phyloP scores from a whole-genome alignment of 257 asterid genomes.

The Rhazya stricta region DNA sequence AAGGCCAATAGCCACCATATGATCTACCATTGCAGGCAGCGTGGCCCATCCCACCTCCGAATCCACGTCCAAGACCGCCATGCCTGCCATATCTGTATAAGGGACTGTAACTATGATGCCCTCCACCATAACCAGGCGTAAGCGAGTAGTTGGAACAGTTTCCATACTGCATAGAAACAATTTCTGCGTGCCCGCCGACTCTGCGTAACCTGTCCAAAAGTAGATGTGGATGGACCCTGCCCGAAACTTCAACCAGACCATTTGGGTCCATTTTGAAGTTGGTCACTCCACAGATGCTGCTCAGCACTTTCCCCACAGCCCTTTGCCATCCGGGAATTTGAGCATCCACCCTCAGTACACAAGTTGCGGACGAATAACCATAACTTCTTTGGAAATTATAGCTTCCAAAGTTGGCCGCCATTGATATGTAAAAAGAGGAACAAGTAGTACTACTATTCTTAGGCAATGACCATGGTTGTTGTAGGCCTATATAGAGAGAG shows the following conservation, averaged over 20 bases:
- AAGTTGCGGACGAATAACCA: slow-evolving; percentile 5
- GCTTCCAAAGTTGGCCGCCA: not conserved
- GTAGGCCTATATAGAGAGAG: not conserved
- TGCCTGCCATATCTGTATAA: not conserved
- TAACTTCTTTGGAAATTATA: not conserved
- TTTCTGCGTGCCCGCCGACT: slow-evolving; percentile 15
- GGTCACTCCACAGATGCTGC: slow-evolving; percentile 12
- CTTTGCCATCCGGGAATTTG: slow-evolving; percentile 19
- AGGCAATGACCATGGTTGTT: not conserved
- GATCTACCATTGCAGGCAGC: not conserved
- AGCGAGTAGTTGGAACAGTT: slow-evolving; percentile 21
- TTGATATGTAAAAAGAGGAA: not conserved
- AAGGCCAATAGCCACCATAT: not conserved
- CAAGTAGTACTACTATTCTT: too few species aligned
- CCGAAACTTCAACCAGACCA: slow-evolving; percentile 27
- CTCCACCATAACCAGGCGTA: not conserved
- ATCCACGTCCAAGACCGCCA: not conserved
- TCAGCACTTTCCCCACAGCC: slow-evolving; percentile 8
- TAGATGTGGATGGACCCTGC: slow-evolving; percentile 25
- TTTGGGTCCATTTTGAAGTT: slow-evolving; percentile 23
- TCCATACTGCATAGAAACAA: slow-evolving; percentile 27
- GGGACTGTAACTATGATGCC: not conserved
- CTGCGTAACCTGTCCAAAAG: slow-evolving; percentile 18
- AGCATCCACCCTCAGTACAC: slow-evolving; percentile 14
- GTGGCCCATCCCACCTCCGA: not conserved